Conservation (phyloP, 1,284 basidiomycete species). For the Naganishia albida region DNA sequence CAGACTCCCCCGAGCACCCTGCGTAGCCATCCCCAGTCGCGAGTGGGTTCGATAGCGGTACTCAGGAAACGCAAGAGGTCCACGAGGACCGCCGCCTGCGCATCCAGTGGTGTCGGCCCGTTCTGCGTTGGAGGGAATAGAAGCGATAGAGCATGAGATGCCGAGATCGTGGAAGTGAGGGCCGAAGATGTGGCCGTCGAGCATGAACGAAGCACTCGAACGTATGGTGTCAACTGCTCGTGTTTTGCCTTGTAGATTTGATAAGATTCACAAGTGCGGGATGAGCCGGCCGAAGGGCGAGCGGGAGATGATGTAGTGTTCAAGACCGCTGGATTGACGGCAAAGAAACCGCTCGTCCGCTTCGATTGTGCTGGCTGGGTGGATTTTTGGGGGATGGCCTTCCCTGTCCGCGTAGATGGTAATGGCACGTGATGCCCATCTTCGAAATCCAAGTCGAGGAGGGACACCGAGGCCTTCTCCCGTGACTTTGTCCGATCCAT, state of each 20-base stretch:
- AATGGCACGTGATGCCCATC: slow-evolving; percentile 45
- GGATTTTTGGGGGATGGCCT: slow-evolving; percentile 13
- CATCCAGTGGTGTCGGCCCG: slow-evolving; percentile 51
- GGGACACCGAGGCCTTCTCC: slow-evolving; percentile 36
- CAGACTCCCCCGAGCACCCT: slow-evolving; percentile 65
- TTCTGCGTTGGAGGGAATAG: slow-evolving; percentile 58
- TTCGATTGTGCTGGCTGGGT: neutral
- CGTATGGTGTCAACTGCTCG: slow-evolving; percentile 58
- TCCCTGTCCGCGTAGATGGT: slow-evolving; percentile 44
- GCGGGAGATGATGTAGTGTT: slow-evolving; percentile 24
- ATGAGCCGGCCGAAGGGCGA: slow-evolving; percentile 13
- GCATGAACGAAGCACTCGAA: slow-evolving; percentile 41
- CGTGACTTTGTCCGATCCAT: neutral
- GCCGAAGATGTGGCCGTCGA: slow-evolving; percentile 41
- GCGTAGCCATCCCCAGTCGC: slow-evolving; percentile 64
- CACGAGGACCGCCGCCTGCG: slow-evolving; percentile 66
- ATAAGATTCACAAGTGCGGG: slow-evolving; percentile 1
- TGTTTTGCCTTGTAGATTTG: slow-evolving; percentile 24
- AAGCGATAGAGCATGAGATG: slow-evolving; percentile 55
- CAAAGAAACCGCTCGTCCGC: slow-evolving; percentile 52
- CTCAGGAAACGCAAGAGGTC: slow-evolving; percentile 75
- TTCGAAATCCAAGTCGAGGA: slow-evolving; percentile 51
- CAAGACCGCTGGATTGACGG: slow-evolving; percentile 41
- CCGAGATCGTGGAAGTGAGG: slow-evolving; percentile 32
- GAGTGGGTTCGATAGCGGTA: slow-evolving; percentile 62